These are phyloP conservation scores for Populus ilicifolia DNA, from an alignment of 345 rosid species.

Conservation along the genomic window DNA sequence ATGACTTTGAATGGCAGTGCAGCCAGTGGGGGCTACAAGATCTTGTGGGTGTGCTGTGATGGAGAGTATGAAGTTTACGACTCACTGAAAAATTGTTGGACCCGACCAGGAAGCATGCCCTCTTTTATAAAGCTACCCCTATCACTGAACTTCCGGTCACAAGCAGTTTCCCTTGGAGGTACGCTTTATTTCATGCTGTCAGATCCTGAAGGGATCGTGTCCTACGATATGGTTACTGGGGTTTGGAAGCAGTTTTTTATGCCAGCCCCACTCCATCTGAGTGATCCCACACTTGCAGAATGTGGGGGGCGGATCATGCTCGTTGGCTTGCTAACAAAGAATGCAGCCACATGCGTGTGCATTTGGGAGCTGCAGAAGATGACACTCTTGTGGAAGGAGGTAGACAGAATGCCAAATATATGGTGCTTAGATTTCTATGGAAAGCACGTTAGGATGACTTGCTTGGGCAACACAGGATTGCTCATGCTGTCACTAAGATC, in stretches of 20 bases:
- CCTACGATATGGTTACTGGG: constrained; percentile 68
- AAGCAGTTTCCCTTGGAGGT: constrained; percentile 60
- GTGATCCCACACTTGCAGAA: constrained; percentile 86
- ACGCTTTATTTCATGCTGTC: constrained; percentile 84
- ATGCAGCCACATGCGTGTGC: constrained; percentile 97
- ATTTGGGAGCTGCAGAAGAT: constrained; percentile 99
- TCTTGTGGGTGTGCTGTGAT: constrained; percentile 87
- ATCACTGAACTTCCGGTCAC: constrained; percentile 81
- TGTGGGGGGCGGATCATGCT: constrained; percentile 79
- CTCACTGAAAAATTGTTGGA: constrained; percentile 67
- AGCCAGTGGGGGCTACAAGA: constrained; percentile 62
- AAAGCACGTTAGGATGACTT: constrained; percentile 97
- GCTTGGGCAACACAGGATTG: constrained; percentile 96
- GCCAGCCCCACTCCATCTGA: constrained; percentile 73
- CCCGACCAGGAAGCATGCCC: constrained; percentile 74
- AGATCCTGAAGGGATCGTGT: constrained; percentile 88
- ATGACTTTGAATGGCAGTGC: constrained; percentile 68
- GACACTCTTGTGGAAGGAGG: constrained; percentile 99
- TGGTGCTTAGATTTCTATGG: constrained; percentile 99
- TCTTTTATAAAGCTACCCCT: constrained; percentile 67
- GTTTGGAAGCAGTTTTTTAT: constrained; percentile 71
- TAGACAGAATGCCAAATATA: constrained; percentile 99
- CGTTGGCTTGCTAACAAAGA: constrained; percentile 84
- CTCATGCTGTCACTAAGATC: constrained; percentile 89
- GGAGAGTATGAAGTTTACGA: constrained; percentile 94